Evolutionary conservation across 306 rosid genomes (phyloP).

Genomic region (Dalbergia cultrata): DNA sequence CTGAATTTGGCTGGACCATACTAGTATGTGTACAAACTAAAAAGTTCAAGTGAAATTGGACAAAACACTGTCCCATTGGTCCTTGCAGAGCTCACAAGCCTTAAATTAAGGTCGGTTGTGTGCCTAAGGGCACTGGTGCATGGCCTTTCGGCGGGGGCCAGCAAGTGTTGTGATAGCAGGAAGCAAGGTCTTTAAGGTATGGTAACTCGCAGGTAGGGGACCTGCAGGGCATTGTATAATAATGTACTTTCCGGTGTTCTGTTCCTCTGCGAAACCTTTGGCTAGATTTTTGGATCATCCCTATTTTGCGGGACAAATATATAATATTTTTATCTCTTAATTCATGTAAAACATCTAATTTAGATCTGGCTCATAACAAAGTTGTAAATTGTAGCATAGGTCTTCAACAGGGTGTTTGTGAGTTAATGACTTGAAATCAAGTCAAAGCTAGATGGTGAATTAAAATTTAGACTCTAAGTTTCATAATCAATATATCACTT

Average conservation of each 20-base stretch:
- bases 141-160: background rate
- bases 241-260: background rate
- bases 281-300: background rate
- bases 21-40: background rate
- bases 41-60: background rate
- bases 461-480: background rate
- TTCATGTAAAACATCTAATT: background rate
- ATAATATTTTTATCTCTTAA: no score
- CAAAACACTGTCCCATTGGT: background rate
- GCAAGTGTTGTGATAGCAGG: background rate
- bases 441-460: no score
- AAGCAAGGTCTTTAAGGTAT: background rate
- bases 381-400: no score
- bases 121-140: background rate
- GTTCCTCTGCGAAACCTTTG: background rate
- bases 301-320: background rate
- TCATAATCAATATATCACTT: background rate
- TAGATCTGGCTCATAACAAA: background rate
- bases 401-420: background rate
- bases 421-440: background rate
- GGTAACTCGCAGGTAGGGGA: background rate
- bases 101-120: background rate
- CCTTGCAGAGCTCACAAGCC: background rate
- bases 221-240: background rate
- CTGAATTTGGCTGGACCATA: background rate